These are phyloP conservation scores for Dactylonectria estremocensis DNA, from an alignment of 2,329 filamentous ascomycete species.

Conservation along the genomic window DNA sequence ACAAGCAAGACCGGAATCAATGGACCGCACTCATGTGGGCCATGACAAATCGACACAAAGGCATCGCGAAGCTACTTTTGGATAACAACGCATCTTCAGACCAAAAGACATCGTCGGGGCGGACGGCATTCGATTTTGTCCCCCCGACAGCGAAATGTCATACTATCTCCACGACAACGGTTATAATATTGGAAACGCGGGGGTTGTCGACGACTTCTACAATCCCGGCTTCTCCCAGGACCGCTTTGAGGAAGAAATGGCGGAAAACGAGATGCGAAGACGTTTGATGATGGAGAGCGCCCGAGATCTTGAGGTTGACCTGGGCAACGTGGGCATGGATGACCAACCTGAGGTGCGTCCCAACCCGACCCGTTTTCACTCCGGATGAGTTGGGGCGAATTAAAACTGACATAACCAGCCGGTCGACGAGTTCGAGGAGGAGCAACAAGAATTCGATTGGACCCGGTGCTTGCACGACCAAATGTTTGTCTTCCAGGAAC, in stretches of 20 bases:
- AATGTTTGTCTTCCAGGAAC: slow-evolving; percentile 99
- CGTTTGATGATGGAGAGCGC: slow-evolving; percentile 99
- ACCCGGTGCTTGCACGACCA: slow-evolving; percentile 94
- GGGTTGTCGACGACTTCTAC: slow-evolving; percentile 92
- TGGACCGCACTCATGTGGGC: slow-evolving; percentile 99
- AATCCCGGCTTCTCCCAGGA: slow-evolving; percentile 93
- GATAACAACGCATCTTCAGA: slow-evolving; percentile 97
- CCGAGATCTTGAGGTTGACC: slow-evolving; percentile 94
- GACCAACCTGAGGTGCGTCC: slow-evolving; percentile 88
- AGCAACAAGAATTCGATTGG: slow-evolving; percentile 97
- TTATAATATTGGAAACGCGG: slow-evolving; percentile 87
- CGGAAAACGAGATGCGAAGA: slow-evolving; percentile 94
- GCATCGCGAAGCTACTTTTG: slow-evolving; percentile 91
- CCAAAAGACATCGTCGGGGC: slow-evolving; percentile 92
- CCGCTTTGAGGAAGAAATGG: slow-evolving; percentile 96
- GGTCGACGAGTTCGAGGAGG: slow-evolving; percentile 86
- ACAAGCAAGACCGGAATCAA: slow-evolving; percentile 94
- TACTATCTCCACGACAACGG: slow-evolving; percentile 96
- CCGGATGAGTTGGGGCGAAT: background rate
- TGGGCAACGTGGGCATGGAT: slow-evolving; percentile 95
- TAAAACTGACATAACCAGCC: slow-evolving; percentile 59
- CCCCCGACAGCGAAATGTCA: slow-evolving; percentile 97
- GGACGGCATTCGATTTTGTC: slow-evolving; percentile 96
- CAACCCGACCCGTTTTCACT: background rate
- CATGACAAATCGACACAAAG: slow-evolving; percentile 98